A percentile compares a stretch with the other conserved stretches of the same genome.
Evolutionary conservation across 2,329 filamentous ascomycete genomes (phyloP).

Genomic region (Fusarium humuli): DNA sequence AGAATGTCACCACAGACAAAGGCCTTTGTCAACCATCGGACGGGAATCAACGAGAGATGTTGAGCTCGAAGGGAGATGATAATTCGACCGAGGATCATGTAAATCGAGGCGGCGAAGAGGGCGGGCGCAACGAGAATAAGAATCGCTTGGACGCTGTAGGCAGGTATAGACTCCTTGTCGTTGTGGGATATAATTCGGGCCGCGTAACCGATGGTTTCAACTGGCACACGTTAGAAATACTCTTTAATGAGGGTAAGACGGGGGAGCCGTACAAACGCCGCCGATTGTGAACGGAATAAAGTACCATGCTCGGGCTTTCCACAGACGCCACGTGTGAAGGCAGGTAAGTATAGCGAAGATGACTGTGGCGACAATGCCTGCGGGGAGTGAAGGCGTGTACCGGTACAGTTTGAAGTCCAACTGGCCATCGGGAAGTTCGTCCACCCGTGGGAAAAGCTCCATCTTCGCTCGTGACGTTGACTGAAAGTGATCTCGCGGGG

Average conservation of each 20-base stretch:
- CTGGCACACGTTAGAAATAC: background rate
- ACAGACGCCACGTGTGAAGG: background rate
- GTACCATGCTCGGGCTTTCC: background rate
- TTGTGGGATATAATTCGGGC: constrained; percentile 17
- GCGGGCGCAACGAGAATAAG: constrained; percentile 17
- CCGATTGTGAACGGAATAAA: constrained; percentile 8
- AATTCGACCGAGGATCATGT: constrained; percentile 23
- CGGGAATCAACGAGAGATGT: constrained; percentile 1
- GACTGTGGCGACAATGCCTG: background rate
- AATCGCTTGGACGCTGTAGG: constrained; percentile 8
- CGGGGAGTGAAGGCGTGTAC: constrained; percentile 2
- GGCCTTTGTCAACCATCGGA: constrained; percentile 11
- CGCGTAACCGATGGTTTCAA: constrained; percentile 9
- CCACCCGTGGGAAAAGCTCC: no score
- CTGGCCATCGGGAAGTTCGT: no score
- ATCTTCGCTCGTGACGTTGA: fast-evolving
- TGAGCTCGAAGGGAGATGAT: constrained; percentile 9
- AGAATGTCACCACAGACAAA: constrained; percentile 5
- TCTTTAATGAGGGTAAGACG: fast-evolving
- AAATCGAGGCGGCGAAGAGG: constrained; percentile 18
- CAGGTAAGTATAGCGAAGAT: background rate
- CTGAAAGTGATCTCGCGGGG: no score
- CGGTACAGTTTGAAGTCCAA: constrained; percentile 25
- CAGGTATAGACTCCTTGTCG: background rate
- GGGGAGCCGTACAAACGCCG: background rate